A percentile compares a stretch with the other conserved stretches of the same genome.
Evolutionary conservation across 1,284 basidiomycete genomes (phyloP).

Genomic region (Microbotryum lychnidis-dioicae): DNA sequence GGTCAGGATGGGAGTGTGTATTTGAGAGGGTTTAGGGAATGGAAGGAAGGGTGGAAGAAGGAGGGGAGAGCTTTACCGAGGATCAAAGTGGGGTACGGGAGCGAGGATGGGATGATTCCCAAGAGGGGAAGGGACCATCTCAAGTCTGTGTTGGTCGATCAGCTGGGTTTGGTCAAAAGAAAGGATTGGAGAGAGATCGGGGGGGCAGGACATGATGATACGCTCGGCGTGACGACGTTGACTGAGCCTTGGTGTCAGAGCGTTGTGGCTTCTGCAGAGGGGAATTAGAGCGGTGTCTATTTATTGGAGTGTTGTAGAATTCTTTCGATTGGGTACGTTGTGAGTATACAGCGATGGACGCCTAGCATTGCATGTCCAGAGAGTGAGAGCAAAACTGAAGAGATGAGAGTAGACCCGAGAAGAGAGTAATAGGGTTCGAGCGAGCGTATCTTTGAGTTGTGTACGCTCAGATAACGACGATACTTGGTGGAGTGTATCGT

Average conservation of each 20-base stretch:
- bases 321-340: no score
- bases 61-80: background rate
- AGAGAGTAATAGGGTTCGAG: no score
- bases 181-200: slow-evolving; percentile 1
- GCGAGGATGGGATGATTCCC: slow-evolving; percentile 15
- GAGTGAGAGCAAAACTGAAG: no score
- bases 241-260: slow-evolving; percentile 1
- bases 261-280: no score
- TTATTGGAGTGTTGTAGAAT: no score
- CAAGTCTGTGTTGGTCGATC: slow-evolving; percentile 6
- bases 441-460: no score
- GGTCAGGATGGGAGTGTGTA: background rate
- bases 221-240: slow-evolving; percentile 8
- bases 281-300: no score
- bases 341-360: no score
- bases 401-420: no score
- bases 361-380: no score
- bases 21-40: slow-evolving; percentile 4
- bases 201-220: slow-evolving; percentile 20
- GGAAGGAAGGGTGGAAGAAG: background rate
- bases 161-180: slow-evolving; percentile 7
- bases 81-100: slow-evolving; percentile 10
- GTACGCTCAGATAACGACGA: slow-evolving; percentile 43
- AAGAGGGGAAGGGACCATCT: slow-evolving; percentile 12
- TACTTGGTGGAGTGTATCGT: slow-evolving; percentile 58